A percentile compares a stretch with the other conserved stretches of the same genome.
phyloP scores from a whole-genome alignment of 345 rosid species.

The Isatis tinctoria region DNA sequence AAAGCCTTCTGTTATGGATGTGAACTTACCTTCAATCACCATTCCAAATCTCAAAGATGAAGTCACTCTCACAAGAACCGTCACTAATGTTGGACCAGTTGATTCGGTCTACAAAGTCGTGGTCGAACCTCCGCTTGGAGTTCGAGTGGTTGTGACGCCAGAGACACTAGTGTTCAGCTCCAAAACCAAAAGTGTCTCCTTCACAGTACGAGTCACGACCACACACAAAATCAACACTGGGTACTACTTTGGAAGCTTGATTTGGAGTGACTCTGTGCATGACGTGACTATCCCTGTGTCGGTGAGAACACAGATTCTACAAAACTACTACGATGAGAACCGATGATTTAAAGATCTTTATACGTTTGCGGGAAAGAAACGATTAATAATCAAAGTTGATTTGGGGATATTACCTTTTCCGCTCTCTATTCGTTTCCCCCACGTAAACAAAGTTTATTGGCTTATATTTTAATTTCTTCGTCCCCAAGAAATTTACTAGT shows the following conservation, averaged over 20 bases:
- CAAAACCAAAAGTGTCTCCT: constrained; percentile 23
- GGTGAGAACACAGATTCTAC: constrained; percentile 35
- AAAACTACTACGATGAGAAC: constrained; percentile 29
- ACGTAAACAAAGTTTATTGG: neutral
- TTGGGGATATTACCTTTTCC: neutral
- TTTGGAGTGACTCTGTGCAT: constrained; percentile 34
- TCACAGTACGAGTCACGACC: constrained; percentile 25
- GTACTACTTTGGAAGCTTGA: constrained; percentile 42
- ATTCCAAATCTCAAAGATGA: constrained; percentile 28
- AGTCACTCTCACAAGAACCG: constrained; percentile 32
- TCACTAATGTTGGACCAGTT: constrained; percentile 45
- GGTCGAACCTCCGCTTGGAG: constrained; percentile 36
- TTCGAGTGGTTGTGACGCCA: constrained; percentile 24
- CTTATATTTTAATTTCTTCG: neutral
- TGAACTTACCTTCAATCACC: constrained; percentile 51
- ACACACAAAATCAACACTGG: constrained; percentile 38
- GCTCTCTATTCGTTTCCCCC: neutral
- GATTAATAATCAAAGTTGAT: neutral
- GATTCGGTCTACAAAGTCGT: constrained; percentile 31
- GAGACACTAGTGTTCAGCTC: constrained; percentile 23
- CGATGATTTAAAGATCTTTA: neutral
- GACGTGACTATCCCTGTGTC: constrained; percentile 43
- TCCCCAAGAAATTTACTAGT: neutral
- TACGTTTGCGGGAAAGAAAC: neutral
- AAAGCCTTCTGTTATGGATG: constrained; percentile 20